phyloP scores from a whole-genome alignment of 345 rosid genomes.

The Rhizophora apiculata region DNA sequence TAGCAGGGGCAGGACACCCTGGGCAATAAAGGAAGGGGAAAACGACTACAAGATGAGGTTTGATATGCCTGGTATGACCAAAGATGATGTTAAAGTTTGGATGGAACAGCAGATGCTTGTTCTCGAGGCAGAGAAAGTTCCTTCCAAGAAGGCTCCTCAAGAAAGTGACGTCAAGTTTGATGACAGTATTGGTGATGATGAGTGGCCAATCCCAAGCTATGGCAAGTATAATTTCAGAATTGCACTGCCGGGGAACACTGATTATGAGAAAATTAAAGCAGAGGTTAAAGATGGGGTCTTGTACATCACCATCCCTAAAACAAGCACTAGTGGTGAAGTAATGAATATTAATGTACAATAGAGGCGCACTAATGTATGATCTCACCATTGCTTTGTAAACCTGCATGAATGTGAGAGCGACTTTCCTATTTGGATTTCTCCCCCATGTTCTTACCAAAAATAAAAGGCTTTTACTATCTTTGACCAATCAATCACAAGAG shows the following conservation, averaged over 20 bases:
- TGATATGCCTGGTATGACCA: constrained; percentile 36
- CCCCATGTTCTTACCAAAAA: no score
- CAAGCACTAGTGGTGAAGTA: constrained; percentile 8
- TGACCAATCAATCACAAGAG: neutral
- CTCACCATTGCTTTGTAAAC: neutral
- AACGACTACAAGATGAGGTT: constrained; percentile 25
- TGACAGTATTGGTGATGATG: constrained; percentile 18
- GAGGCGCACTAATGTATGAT: neutral
- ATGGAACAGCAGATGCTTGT: constrained; percentile 32
- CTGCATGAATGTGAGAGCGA: neutral
- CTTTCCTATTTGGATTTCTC: neutral
- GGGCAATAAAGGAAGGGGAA: constrained; percentile 13
- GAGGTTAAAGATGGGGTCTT: constrained; percentile 39
- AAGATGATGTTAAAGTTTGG: constrained; percentile 30
- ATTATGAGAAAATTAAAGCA: constrained; percentile 47
- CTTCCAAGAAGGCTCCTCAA: neutral
- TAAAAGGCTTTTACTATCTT: neutral
- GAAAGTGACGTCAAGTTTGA: neutral
- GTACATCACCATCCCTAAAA: constrained; percentile 27
- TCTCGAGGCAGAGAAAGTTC: constrained; percentile 23
- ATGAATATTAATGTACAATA: constrained; percentile 16
- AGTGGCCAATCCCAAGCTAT: constrained; percentile 44
- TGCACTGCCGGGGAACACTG: constrained; percentile 14
- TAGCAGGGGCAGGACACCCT: no score
- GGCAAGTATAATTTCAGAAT: constrained; percentile 29